phyloP scores from a whole-genome alignment of 1,284 basidiomycete species.

The Cutaneotrichosporon cutaneum region DNA sequence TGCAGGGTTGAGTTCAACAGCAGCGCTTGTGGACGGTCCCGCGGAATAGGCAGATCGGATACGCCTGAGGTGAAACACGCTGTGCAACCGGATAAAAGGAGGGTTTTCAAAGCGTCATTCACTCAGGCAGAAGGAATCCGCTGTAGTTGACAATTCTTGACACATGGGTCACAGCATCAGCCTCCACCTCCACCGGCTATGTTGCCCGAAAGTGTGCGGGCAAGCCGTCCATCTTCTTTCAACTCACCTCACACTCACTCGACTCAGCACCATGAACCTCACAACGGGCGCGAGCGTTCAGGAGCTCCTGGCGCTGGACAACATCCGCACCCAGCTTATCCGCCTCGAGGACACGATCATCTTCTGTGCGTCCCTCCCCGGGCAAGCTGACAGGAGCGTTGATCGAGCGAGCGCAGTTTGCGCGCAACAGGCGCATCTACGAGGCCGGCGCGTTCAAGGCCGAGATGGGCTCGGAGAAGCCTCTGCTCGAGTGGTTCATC shows the following conservation, averaged over 20 bases:
- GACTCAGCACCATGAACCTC: constrained; percentile 46
- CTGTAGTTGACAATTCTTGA: too few species aligned
- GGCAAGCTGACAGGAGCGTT: constrained; percentile 56
- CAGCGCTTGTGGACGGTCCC: too few species aligned
- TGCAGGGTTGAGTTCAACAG: too few species aligned
- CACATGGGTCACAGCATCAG: too few species aligned
- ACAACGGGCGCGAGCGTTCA: constrained; percentile 60
- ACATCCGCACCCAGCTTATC: constrained; percentile 81
- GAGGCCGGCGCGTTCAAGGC: constrained; percentile 71
- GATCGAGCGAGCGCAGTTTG: constrained; percentile 97
- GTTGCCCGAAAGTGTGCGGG: neutral
- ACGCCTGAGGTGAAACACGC: too few species aligned
- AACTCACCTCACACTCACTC: neutral
- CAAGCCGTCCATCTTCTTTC: neutral
- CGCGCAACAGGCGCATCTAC: constrained; percentile 88
- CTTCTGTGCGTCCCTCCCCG: constrained; percentile 59
- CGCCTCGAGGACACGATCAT: constrained; percentile 99
- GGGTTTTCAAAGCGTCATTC: too few species aligned
- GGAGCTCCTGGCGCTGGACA: constrained; percentile 77
- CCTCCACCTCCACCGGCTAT: neutral
- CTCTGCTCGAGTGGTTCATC: constrained; percentile 97
- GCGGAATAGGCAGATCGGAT: too few species aligned
- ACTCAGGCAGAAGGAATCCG: too few species aligned
- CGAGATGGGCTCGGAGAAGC: constrained; percentile 70
- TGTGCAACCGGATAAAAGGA: too few species aligned